A percentile compares a stretch with the other conserved stretches of the same genome.
Evolutionary conservation across 805 yeast genomes (phyloP).

Genomic region (Phaffomyces antillensis): DNA sequence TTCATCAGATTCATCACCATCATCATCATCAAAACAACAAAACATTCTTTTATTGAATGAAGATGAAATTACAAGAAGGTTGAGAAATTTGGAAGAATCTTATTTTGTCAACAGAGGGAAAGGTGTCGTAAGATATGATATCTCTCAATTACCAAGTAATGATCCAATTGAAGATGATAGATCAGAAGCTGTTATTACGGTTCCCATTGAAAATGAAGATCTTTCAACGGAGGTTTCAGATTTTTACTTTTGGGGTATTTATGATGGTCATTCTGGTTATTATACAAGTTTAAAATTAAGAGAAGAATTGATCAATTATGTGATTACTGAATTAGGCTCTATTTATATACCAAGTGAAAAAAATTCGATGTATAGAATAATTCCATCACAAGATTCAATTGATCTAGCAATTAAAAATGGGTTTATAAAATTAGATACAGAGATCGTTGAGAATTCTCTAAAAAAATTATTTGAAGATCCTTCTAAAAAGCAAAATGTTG

Average conservation of each 20-base stretch:
- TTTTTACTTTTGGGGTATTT: conserved; percentile 93
- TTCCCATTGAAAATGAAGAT: conserved; percentile 37
- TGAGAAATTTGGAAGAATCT: conserved; percentile 74
- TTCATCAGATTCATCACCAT: conserved; percentile 8
- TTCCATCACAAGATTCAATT: conserved; percentile 62
- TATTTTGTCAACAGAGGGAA: conserved; percentile 74
- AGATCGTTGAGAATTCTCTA: conserved; percentile 71
- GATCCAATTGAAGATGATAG: conserved; percentile 94
- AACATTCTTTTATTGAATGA: conserved; percentile 54
- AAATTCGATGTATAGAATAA: conserved; percentile 38
- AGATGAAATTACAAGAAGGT: conserved; percentile 60
- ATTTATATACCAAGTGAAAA: conserved; percentile 50
- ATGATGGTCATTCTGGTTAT: conserved; percentile 97
- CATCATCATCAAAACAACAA: conserved; percentile 32
- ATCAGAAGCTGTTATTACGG: conserved; percentile 72
- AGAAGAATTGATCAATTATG: conserved; percentile 68
- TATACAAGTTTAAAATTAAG: conserved; percentile 82
- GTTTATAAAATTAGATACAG: conserved; percentile 77
- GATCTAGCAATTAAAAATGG: conserved; percentile 79
- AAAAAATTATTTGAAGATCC: conserved; percentile 63
- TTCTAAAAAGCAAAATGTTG: conserved; percentile 46
- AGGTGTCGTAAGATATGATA: conserved; percentile 84
- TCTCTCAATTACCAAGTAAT: conserved; percentile 84
- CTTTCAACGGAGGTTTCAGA: conserved; percentile 34
- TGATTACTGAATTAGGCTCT: conserved; percentile 68